Evolutionary conservation across 805 yeast species (phyloP).

Genomic region (Grigorovia yakushimaensis): DNA sequence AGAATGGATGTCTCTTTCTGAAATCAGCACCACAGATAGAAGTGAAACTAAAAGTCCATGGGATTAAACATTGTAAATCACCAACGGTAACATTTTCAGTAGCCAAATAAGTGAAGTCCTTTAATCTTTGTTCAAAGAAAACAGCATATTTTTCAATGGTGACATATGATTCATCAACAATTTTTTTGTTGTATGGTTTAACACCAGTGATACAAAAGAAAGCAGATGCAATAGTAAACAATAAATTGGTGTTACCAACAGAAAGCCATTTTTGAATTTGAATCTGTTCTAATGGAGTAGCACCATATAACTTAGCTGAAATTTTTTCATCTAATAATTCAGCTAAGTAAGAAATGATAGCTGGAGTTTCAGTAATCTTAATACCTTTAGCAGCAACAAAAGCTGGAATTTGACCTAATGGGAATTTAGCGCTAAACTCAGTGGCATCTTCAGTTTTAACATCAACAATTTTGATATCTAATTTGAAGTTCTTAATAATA

Average conservation of each 20-base stretch:
- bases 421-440: slow-evolving; percentile 42
- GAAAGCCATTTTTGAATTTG: slow-evolving; percentile 68
- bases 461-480: slow-evolving; percentile 47
- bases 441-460: slow-evolving; percentile 25
- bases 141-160: slow-evolving; percentile 32
- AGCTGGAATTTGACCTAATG: slow-evolving; percentile 57
- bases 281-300: slow-evolving; percentile 49
- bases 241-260: slow-evolving; percentile 58
- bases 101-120: slow-evolving; percentile 59
- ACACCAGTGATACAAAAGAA: slow-evolving; percentile 52
- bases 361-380: slow-evolving; percentile 60
- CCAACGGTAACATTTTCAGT: slow-evolving; percentile 52
- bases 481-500: slow-evolving; percentile 46
- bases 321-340: slow-evolving; percentile 28
- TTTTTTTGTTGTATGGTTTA: slow-evolving; percentile 72
- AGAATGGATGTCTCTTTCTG: slow-evolving; percentile 53
- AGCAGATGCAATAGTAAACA: slow-evolving; percentile 36
- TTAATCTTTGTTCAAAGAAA: slow-evolving; percentile 48
- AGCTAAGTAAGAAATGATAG: slow-evolving; percentile 24
- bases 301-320: slow-evolving; percentile 45
- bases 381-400: slow-evolving; percentile 65
- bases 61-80: slow-evolving; percentile 18
- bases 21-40: slow-evolving; percentile 52
- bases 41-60: slow-evolving; percentile 30
- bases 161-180: slow-evolving; percentile 38